Base-by-base conservation (phyloP, 768 basidiomycete species). In the Rickenella mellea region DNA sequence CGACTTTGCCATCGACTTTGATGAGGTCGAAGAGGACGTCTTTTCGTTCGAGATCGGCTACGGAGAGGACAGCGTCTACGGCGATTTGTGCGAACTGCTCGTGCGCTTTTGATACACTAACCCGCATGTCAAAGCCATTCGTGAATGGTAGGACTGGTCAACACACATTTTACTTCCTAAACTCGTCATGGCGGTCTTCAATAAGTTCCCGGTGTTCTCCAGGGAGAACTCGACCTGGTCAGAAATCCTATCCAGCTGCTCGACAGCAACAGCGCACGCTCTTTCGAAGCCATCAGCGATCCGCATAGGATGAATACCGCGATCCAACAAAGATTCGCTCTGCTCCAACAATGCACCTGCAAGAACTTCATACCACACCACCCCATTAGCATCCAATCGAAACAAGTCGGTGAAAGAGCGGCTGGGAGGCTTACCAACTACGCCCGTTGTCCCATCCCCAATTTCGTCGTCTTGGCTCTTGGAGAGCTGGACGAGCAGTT, bases 391-490 rank as follows among this genome's bases (percentile, higher is more conserved):
- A n/a, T n/a, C n/a, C n/a, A n/a, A n/a, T n/a, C n/a, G n/a, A 46
- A 27, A 39, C 32, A 27, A 43, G 17, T 43, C 45, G 4, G n/a
- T 46, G 6, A 24, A 27, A 43, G 33, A 41, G 15, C 22, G 20
- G 39, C 25, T 26, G 2, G 40, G 37, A 46, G 36, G 76, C 90
- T 56, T 58, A 94, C 93, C 93, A 49, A 98, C 96, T 46, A 99
- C 96, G 61, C 96, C 96, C 22, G 96, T 98, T 5, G 96, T 98
- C 46, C 96, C 96, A 65, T 99, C 96, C 20, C 96, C 96, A 59
- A 99, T 94, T 69, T 99, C 96, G 61, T 99, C 96, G 61, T 99
- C 96, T 68, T 99, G 96, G 59, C 87, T 91, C 70, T 93, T 94
- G 14, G 90, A 93, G 30, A 98, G 71, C 57, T 97, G 87, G 2